Conservation (phyloP, 208 protist species). For the Phytomonas sp. region DNA sequence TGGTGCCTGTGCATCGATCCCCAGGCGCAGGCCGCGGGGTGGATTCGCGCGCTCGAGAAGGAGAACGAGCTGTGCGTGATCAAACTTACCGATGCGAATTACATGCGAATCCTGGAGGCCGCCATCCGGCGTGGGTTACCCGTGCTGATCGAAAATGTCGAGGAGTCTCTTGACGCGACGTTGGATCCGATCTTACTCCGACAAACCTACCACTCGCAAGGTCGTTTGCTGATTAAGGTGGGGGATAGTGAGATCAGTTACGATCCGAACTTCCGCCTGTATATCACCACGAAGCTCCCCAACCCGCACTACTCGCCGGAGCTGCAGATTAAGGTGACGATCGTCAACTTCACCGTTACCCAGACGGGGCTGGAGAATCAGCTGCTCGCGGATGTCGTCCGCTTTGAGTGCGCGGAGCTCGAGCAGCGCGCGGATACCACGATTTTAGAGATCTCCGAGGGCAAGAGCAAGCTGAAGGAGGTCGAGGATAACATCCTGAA, state of each 20-base stretch:
- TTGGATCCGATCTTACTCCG: constrained; percentile 93
- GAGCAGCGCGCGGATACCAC: constrained; percentile 89
- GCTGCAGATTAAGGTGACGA: constrained; percentile 91
- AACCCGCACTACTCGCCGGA: constrained; percentile 95
- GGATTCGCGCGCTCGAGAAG: constrained; percentile 92
- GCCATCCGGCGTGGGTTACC: constrained; percentile 93
- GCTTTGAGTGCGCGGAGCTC: constrained; percentile 88
- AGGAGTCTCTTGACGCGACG: constrained; percentile 94
- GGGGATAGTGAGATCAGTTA: constrained; percentile 94
- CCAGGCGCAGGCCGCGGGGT: constrained; percentile 93
- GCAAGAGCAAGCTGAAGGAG: constrained; percentile 92
- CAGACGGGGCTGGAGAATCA: constrained; percentile 89
- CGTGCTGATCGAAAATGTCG: constrained; percentile 94
- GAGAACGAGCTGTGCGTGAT: constrained; percentile 88
- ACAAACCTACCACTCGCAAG: constrained; percentile 90
- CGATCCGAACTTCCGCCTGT: constrained; percentile 91
- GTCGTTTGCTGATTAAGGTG: constrained; percentile 87
- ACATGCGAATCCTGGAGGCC: constrained; percentile 91
- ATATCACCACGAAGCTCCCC: constrained; percentile 93
- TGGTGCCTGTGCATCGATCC: constrained; percentile 94
- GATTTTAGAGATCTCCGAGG: constrained; percentile 91
- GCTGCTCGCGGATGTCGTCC: constrained; percentile 89
- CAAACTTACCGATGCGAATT: constrained; percentile 88
- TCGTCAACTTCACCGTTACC: constrained; percentile 95
- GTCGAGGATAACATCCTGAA: constrained; percentile 92